Evolutionary conservation across 768 basidiomycete genomes (phyloP).

Genomic region (Lentinula sp.): DNA sequence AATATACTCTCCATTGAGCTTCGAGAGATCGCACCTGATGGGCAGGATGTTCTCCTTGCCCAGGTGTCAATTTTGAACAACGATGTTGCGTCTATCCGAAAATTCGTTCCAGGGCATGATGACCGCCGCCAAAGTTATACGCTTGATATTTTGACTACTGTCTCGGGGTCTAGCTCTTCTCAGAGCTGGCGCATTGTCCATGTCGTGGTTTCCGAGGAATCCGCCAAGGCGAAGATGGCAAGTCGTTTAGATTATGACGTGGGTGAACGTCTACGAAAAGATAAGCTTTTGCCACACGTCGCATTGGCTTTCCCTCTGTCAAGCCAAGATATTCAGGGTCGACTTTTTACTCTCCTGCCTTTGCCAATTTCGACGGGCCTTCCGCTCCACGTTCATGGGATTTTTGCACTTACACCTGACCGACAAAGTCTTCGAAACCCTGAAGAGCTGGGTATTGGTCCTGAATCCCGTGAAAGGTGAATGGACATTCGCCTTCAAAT

Average conservation of each 20-base stretch:
- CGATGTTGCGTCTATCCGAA: conserved; percentile 9
- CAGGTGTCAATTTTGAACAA: conserved; percentile 11
- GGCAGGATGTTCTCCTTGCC: conserved; percentile 10
- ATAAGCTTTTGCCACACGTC: conserved; percentile 23
- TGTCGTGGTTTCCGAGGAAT: conserved; percentile 8
- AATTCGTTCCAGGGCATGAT: conserved; percentile 9
- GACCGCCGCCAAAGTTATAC: conserved; percentile 9
- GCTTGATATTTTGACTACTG: conserved; percentile 9
- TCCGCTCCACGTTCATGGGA: conserved; percentile 23
- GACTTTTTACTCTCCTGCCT: conserved; percentile 26
- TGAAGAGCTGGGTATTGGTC: conserved; percentile 15
- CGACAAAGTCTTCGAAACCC: conserved; percentile 24
- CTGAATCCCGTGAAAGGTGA: conserved; percentile 16
- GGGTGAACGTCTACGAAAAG: conserved; percentile 12
- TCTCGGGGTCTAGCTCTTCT: not conserved
- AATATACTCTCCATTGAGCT: conserved; percentile 20
- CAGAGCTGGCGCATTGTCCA: conserved; percentile 16
- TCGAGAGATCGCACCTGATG: conserved; percentile 14
- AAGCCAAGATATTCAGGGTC: conserved; percentile 10
- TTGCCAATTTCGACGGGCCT: conserved; percentile 23
- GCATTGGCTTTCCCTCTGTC: conserved; percentile 17
- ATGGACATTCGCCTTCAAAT: not conserved
- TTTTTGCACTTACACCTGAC: conserved; percentile 24
- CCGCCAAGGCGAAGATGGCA: conserved; percentile 9
- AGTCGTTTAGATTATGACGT: conserved; percentile 12